Evolutionary conservation across 2,329 filamentous ascomycete genomes (phyloP).

Genomic region (Harringtonia aguacate): DNA sequence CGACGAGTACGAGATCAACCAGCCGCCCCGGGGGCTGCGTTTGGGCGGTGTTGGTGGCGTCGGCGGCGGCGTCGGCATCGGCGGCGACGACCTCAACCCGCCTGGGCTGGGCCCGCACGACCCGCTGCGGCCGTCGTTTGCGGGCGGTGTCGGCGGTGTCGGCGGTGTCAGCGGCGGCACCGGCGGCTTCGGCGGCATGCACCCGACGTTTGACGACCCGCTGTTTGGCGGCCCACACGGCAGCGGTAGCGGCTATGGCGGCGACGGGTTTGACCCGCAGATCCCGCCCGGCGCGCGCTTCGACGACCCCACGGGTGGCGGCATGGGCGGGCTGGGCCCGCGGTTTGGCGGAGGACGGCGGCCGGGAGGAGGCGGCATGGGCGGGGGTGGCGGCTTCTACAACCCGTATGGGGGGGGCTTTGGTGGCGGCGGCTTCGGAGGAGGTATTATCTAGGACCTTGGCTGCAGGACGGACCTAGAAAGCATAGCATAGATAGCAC

Average conservation of each 20-base stretch:
- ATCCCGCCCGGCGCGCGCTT: constrained; percentile 84
- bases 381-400: constrained; percentile 19
- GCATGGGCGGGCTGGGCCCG: constrained; percentile 35
- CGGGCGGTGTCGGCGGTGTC: constrained; percentile 47
- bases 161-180: constrained; percentile 47
- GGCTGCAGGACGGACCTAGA: no score
- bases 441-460: constrained; percentile 21
- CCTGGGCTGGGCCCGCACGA: constrained; percentile 77
- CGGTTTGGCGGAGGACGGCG: constrained; percentile 26
- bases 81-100: constrained; percentile 80
- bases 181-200: constrained; percentile 66
- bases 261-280: constrained; percentile 51
- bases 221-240: constrained; percentile 56
- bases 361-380: constrained; percentile 26
- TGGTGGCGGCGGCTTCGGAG: constrained; percentile 23
- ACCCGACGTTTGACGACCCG: constrained; percentile 89
- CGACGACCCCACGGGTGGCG: constrained; percentile 83
- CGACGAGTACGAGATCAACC: constrained; percentile 77
- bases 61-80: constrained; percentile 41
- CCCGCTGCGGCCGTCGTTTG: constrained; percentile 59
- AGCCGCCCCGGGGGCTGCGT: constrained; percentile 53
- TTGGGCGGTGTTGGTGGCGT: constrained; percentile 19
- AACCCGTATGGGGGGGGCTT: constrained; percentile 28
- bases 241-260: constrained; percentile 27
- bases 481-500: no score